Conservation (phyloP, 208 protist genomes). For the Crithidia mellificae region DNA sequence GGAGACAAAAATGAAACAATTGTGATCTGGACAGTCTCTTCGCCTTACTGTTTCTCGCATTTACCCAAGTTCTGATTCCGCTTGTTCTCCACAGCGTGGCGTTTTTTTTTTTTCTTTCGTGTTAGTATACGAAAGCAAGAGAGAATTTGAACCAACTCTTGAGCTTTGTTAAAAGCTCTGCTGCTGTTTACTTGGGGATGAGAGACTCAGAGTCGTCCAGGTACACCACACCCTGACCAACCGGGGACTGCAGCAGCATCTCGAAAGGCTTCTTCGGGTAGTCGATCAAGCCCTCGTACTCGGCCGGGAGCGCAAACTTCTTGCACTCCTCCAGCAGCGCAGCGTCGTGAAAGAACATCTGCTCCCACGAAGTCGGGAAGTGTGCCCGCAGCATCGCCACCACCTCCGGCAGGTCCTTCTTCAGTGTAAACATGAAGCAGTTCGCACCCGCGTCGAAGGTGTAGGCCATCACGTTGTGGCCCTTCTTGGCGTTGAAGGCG, state of each 20-base stretch:
- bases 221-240: conserved; percentile 67
- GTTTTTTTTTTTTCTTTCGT: too few relatives aligned
- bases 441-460: conserved; percentile 99
- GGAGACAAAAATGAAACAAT: too few relatives aligned
- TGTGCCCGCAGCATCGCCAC: conserved; percentile 87
- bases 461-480: conserved; percentile 92
- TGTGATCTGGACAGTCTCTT: too few relatives aligned
- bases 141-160: background rate
- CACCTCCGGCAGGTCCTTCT: conserved; percentile 81
- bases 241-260: conserved; percentile 85
- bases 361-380: conserved; percentile 85
- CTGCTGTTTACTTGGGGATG: conserved; percentile 20
- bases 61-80: too few relatives aligned
- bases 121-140: background rate
- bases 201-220: conserved; percentile 60
- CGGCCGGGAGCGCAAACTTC: conserved; percentile 25
- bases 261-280: conserved; percentile 81
- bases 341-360: conserved; percentile 74
- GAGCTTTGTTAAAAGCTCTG: too few relatives aligned
- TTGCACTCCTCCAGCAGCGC: conserved; percentile 55
- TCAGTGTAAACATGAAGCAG: conserved; percentile 96
- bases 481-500: conserved; percentile 88
- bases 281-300: conserved; percentile 67
- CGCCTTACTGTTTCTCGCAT: too few relatives aligned
- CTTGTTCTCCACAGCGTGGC: too few relatives aligned